Percentiles rank a stretch among this genome's conserved stretches.
phyloP scores from a whole-genome alignment of 2,329 filamentous ascomycete genomes.

The Scedosporium minutisporum region DNA sequence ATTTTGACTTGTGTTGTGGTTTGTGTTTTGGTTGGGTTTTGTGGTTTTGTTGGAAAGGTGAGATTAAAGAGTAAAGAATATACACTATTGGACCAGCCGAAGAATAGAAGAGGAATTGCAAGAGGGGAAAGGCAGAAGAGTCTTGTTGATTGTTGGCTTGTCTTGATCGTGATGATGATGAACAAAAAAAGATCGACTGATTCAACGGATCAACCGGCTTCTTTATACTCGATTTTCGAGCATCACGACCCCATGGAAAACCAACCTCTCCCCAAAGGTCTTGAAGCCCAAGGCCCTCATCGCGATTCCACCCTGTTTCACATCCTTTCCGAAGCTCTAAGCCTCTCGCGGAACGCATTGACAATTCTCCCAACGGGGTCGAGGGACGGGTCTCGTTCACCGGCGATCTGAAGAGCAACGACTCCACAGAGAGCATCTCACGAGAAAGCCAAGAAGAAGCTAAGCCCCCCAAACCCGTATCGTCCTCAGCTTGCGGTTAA shows the following conservation, averaged over 20 bases:
- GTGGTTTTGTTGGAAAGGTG: not conserved
- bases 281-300: not conserved
- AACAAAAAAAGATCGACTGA: not conserved
- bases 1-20: conserved; percentile 14
- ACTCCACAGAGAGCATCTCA: not conserved
- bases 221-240: not conserved
- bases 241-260: not conserved
- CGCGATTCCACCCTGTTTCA: not conserved
- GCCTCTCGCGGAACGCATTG: not conserved
- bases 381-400: not conserved
- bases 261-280: not conserved
- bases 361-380: not conserved
- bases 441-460: not conserved
- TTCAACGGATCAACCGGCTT: not conserved
- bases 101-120: not conserved
- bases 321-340: not conserved
- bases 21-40: not conserved
- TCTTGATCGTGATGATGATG: not conserved
- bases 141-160: not conserved
- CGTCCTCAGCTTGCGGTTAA: not conserved
- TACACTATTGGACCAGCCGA: conserved; percentile 4
- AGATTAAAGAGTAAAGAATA: not conserved
- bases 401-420: not conserved
- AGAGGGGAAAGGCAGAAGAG: not conserved
- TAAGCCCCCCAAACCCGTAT: not conserved